Percentiles rank a stretch among this genome's conserved stretches.
Evolutionary conservation across 2,329 filamentous ascomycete species (phyloP).

Genomic region (Colletotrichum sp.): DNA sequence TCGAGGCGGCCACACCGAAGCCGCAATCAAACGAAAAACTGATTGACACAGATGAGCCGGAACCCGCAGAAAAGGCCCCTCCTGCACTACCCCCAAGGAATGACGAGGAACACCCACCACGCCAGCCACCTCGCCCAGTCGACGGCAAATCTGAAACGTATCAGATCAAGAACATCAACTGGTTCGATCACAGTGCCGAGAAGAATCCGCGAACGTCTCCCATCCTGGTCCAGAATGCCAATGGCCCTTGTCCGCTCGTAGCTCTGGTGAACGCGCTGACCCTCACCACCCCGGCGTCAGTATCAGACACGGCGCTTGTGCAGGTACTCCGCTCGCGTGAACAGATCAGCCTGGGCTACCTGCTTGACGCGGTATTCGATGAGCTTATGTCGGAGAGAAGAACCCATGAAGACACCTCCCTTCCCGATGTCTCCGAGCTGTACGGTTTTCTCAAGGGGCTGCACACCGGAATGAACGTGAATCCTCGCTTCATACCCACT

Average conservation of each 20-base stretch:
- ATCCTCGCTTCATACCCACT: slow-evolving; percentile 80
- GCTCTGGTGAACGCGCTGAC: slow-evolving; percentile 93
- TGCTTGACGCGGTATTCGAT: slow-evolving; percentile 90
- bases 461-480: slow-evolving; percentile 98
- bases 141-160: slow-evolving; percentile 77
- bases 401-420: slow-evolving; percentile 62
- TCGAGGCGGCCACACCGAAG: neutral
- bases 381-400: slow-evolving; percentile 84
- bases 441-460: slow-evolving; percentile 87
- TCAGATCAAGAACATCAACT: slow-evolving; percentile 88
- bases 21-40: neutral
- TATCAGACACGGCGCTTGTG: slow-evolving; percentile 71
- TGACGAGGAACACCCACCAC: slow-evolving; percentile 37
- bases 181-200: slow-evolving; percentile 70
- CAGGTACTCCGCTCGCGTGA: slow-evolving; percentile 81
- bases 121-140: slow-evolving; percentile 37
- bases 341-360: slow-evolving; percentile 82
- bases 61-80: neutral
- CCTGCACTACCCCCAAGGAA: slow-evolving; percentile 45
- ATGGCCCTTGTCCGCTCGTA: slow-evolving; percentile 91
- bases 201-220: slow-evolving; percentile 78
- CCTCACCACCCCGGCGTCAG: slow-evolving; percentile 74
- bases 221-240: slow-evolving; percentile 89
- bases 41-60: neutral
- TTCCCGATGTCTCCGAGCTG: slow-evolving; percentile 88